Conservation (phyloP, 257 asterid genomes). For the Orobanche coerulescens region DNA sequence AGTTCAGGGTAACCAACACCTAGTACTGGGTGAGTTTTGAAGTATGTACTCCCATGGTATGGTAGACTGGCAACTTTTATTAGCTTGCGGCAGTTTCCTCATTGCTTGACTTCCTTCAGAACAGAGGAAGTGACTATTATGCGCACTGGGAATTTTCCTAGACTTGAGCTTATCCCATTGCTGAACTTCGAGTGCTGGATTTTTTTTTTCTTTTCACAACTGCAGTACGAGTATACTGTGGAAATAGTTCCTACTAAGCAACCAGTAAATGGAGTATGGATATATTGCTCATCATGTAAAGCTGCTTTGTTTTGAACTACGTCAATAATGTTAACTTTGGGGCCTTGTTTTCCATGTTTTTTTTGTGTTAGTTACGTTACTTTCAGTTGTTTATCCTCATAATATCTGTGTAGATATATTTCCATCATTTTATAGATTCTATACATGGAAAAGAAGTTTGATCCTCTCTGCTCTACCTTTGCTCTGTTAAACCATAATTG, state of each 20-base stretch:
- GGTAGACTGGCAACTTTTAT: constrained; percentile 15
- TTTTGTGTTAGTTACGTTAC: neutral
- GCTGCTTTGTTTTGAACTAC: constrained; percentile 3
- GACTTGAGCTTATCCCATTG: constrained; percentile 8
- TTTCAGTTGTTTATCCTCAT: constrained; percentile 1
- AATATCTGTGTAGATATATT: neutral
- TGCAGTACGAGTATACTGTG: constrained; percentile 3
- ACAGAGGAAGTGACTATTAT: constrained; percentile 2
- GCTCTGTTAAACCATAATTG: constrained; percentile 1
- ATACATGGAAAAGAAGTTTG: constrained; percentile 1
- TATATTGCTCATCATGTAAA: neutral
- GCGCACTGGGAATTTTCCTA: neutral
- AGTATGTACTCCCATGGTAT: constrained; percentile 4
- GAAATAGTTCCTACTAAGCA: constrained; percentile 8
- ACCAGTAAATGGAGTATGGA: neutral
- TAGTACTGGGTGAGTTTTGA: neutral
- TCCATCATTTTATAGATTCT: neutral
- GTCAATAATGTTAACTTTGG: neutral
- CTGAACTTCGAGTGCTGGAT: constrained; percentile 8
- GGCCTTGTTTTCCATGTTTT: neutral
- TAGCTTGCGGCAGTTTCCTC: neutral
- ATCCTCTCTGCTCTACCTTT: neutral
- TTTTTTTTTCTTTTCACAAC: neutral
- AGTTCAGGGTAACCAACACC: neutral
- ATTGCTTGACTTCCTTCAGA: constrained; percentile 14